Conservation (phyloP, 2,329 filamentous ascomycete genomes). For the Pseudofabraea citricarpa region DNA sequence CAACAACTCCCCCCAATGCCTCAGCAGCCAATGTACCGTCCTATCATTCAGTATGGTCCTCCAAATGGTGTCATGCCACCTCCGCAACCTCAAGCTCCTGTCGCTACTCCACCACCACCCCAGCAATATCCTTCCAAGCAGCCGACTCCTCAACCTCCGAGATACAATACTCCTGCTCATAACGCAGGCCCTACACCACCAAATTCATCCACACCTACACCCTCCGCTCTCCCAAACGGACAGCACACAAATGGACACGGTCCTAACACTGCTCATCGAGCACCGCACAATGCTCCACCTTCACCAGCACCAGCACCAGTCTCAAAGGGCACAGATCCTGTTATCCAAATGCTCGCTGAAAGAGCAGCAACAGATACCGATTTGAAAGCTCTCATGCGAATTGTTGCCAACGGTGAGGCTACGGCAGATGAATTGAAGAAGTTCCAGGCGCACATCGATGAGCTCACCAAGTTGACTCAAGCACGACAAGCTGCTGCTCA, state of each 20-base stretch:
- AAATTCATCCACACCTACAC: slow-evolving; percentile 1
- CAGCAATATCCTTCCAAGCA: slow-evolving; percentile 22
- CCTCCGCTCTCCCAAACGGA: slow-evolving; percentile 2
- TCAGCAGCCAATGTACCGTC: slow-evolving; percentile 37
- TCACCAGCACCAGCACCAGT: slow-evolving; percentile 11
- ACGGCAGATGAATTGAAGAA: slow-evolving; percentile 65
- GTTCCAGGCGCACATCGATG: slow-evolving; percentile 78
- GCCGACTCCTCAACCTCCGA: slow-evolving; percentile 21
- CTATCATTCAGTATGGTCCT: slow-evolving; percentile 62
- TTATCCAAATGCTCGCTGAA: slow-evolving; percentile 75
- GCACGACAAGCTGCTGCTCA: slow-evolving; percentile 47
- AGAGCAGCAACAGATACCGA: slow-evolving; percentile 68
- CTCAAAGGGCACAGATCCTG: slow-evolving; percentile 56
- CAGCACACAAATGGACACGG: slow-evolving; percentile 6
- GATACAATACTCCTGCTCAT: slow-evolving; percentile 12
- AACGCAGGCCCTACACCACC: slow-evolving; percentile 9
- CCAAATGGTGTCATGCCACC: slow-evolving; percentile 58
- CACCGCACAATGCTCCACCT: slow-evolving; percentile 5
- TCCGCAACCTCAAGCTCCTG: slow-evolving; percentile 30
- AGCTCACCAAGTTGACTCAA: slow-evolving; percentile 64
- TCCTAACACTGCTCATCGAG: slow-evolving; percentile 3
- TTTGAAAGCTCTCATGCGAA: slow-evolving; percentile 75
- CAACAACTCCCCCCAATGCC: slow-evolving; percentile 31
- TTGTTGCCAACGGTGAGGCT: slow-evolving; percentile 72
- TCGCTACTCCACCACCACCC: slow-evolving; percentile 26